phyloP scores from a whole-genome alignment of 2,329 filamentous ascomycete genomes.

The Fusarium veterinarium region DNA sequence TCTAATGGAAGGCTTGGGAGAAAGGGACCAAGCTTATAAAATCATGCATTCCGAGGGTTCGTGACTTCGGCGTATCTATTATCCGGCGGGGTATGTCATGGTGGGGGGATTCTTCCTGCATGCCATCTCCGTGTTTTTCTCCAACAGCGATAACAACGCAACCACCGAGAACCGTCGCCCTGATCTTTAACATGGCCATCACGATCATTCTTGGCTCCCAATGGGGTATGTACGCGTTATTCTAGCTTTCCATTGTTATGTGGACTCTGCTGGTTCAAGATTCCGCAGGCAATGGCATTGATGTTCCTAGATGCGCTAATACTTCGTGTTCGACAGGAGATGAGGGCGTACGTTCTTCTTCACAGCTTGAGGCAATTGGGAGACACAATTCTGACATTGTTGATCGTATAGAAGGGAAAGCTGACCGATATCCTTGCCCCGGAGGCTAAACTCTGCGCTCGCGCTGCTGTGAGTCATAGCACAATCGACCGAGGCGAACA shows the following conservation, averaged over 20 bases:
- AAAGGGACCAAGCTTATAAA: no score
- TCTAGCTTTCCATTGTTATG: conserved; percentile 18
- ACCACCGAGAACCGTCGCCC: not conserved
- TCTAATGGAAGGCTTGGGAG: not conserved
- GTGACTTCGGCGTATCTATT: not conserved
- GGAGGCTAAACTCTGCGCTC: not conserved
- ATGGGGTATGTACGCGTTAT: conserved; percentile 50
- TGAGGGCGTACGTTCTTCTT: not conserved
- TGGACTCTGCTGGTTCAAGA: conserved; percentile 33
- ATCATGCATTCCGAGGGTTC: not conserved
- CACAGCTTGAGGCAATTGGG: not conserved
- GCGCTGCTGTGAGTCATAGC: not conserved
- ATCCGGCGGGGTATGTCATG: not conserved
- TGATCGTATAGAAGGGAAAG: not conserved
- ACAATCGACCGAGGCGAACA: not conserved
- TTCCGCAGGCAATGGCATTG: not conserved
- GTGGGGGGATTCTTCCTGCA: not conserved
- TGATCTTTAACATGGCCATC: not conserved
- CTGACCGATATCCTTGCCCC: not conserved
- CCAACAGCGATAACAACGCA: not conserved
- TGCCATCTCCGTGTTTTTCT: not conserved
- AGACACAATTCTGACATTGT: rapidly evolving
- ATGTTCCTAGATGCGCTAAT: not conserved
- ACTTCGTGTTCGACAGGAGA: not conserved
- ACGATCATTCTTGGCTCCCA: conserved; percentile 52